Base-by-base conservation (phyloP, 2,329 filamentous ascomycete genomes). In the Allantophomopsis cytisporea region DNA sequence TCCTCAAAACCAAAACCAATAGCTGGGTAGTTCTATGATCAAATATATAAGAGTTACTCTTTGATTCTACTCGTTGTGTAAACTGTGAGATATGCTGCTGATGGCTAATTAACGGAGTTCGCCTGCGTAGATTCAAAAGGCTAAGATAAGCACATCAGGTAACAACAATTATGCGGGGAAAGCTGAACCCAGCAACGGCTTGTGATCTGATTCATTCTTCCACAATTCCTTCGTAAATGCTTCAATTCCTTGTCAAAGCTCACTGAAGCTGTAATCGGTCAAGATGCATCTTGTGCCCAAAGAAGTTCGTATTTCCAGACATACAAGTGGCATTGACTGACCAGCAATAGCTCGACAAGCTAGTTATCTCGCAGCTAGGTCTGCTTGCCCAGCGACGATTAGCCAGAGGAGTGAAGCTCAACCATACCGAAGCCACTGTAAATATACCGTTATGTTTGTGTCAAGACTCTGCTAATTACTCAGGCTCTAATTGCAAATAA, bases 291-390 rank as follows among this genome's bases (percentile, higher is more conserved):
- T 69, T 43, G 56, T 67, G 40, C 65, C 65, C 8, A 66, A 62
- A 51, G 65, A 69, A 60, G 65, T 68, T 35, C 30, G 31, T 34
- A 17, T 21, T 12, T 30, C 28, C 32, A 41, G 41, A 14, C 23
- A 35, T 32, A 20, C 16, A 23, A 36, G 18, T 12, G n/a, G 38
- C 41, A 30, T 37, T 41, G n/a, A 21, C 28, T 17, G 16, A 38
- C 45, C 10, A 18, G 41, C 21, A 35, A 15, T 48, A 96, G 89
- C 72, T 96, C 55, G 89, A 96, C 70, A 96, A 96, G 76, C 84
- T 96, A 62, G 73, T 82, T 58, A 89, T 94, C 57, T 84, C 87
- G 40, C 86, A 95, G 62, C 68, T 94, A 45, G 89, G 89, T 50
- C 72, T 82, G 49, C 72, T 95, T 37, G 89, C 89, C 40, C 89